Conservation (phyloP, 228 moss, liverwort and hornwort genomes). For the Sphagnum fallax region DNA sequence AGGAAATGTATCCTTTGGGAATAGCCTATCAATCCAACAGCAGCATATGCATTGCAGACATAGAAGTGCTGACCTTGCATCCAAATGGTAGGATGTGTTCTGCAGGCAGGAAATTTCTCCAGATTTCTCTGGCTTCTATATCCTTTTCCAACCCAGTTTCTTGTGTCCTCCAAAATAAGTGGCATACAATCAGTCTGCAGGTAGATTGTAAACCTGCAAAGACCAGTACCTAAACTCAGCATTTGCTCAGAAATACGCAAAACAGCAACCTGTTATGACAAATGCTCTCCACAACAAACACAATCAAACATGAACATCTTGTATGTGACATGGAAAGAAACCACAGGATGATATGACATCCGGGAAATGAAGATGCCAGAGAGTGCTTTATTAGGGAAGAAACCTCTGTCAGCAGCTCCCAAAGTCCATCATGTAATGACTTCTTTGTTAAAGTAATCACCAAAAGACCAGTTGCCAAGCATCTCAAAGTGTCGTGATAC, state of each 20-base stretch:
- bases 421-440: conserved; percentile 45
- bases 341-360: too few species aligned
- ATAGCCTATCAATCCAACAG: too few species aligned
- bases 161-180: conserved; percentile 58
- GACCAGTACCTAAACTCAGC: too few species aligned
- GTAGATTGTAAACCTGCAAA: conserved; percentile 31
- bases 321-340: too few species aligned
- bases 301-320: too few species aligned
- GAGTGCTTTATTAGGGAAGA: too few species aligned
- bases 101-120: conserved; percentile 30
- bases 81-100: conserved; percentile 41
- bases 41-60: too few species aligned
- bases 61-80: conserved; percentile 28
- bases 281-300: too few species aligned
- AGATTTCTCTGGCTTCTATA: conserved; percentile 35
- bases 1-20: too few species aligned
- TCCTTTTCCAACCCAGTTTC: conserved; percentile 35
- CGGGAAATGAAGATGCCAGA: too few species aligned
- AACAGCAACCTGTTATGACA: too few species aligned
- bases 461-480: conserved; percentile 62
- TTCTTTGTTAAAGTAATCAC: conserved; percentile 60
- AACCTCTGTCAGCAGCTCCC: conserved; percentile 61
- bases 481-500: conserved; percentile 63
- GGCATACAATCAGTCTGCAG: conserved; percentile 49
- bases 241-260: too few species aligned